phyloP scores from a whole-genome alignment of 176 grass and related monocot genomes.

The Areca catechu region DNA sequence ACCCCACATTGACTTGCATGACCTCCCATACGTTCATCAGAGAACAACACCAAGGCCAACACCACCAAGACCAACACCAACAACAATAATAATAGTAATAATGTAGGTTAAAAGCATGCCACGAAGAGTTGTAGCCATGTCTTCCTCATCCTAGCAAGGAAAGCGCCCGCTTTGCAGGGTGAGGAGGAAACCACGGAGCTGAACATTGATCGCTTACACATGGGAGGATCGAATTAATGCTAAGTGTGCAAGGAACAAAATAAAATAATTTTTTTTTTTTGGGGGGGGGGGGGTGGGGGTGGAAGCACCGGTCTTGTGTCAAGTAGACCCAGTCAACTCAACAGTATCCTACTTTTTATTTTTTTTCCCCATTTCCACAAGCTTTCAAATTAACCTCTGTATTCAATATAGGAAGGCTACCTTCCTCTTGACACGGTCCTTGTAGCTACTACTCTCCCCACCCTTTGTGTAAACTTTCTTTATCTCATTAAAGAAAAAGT shows the following conservation, averaged over 20 bases:
- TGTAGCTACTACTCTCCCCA: too few relatives aligned
- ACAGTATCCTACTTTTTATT: neutral
- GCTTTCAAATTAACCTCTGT: neutral
- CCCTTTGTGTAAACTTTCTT: too few relatives aligned
- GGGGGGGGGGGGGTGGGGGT: too few relatives aligned
- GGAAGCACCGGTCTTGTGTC: too few relatives aligned
- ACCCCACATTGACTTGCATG: too few relatives aligned
- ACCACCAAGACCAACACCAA: neutral
- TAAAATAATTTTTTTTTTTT: too few relatives aligned
- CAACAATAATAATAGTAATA: neutral
- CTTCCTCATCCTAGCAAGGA: neutral
- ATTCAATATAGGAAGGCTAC: neutral
- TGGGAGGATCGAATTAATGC: too few relatives aligned
- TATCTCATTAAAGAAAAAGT: too few relatives aligned
- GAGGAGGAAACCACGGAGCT: neutral
- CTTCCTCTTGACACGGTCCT: too few relatives aligned
- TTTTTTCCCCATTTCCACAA: neutral
- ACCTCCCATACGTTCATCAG: too few relatives aligned
- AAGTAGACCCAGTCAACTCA: neutral
- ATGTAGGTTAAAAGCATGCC: neutral
- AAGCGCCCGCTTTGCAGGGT: neutral
- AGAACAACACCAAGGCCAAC: neutral
- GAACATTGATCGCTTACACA: too few relatives aligned
- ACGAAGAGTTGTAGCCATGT: slow-evolving; percentile 1
- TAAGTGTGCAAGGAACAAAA: too few relatives aligned